Percentiles rank a stretch among this genome's conserved stretches.
These are phyloP conservation scores for Cubamyces lactineus DNA, from an alignment of 768 basidiomycete species.

Conservation along the genomic window DNA sequence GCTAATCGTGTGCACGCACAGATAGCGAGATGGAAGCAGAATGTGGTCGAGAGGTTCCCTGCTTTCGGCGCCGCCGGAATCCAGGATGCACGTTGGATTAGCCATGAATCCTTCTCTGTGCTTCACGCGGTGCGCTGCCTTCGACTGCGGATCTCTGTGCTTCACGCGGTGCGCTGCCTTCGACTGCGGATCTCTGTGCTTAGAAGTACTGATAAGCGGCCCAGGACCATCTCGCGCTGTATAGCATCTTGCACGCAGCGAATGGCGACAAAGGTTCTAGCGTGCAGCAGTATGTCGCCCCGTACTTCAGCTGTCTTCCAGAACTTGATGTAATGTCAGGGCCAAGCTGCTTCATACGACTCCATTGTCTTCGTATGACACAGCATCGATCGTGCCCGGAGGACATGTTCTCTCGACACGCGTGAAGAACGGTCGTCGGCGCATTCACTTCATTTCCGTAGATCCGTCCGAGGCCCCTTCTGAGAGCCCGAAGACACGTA, in stretches of 20 bases:
- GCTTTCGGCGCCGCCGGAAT: not conserved
- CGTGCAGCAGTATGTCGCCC: not conserved
- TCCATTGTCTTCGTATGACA: slow-evolving; percentile 11
- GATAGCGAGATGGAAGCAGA: not conserved
- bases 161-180: slow-evolving; percentile 25
- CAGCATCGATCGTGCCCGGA: slow-evolving; percentile 11
- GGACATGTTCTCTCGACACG: slow-evolving; percentile 29
- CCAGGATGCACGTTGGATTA: slow-evolving; percentile 24
- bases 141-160: slow-evolving; percentile 12
- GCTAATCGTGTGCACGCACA: not conserved
- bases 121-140: slow-evolving; percentile 25
- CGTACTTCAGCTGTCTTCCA: too few species aligned
- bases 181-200: not conserved
- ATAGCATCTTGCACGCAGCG: slow-evolving; percentile 16
- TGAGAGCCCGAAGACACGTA: not conserved
- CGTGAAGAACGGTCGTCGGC: slow-evolving; percentile 26
- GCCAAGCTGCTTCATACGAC: slow-evolving; percentile 16
- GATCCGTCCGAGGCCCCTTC: not conserved
- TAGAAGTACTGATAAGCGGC: not conserved
- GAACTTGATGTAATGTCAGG: slow-evolving; percentile 4
- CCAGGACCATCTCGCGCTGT: slow-evolving; percentile 31
- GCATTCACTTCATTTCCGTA: slow-evolving; percentile 15
- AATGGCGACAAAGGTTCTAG: not conserved
- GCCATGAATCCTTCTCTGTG: slow-evolving; percentile 22
- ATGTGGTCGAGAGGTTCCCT: not conserved